These are phyloP conservation scores for Platanthera zijinensis DNA, from an alignment of 106 monocot species.

Conservation along the genomic window DNA sequence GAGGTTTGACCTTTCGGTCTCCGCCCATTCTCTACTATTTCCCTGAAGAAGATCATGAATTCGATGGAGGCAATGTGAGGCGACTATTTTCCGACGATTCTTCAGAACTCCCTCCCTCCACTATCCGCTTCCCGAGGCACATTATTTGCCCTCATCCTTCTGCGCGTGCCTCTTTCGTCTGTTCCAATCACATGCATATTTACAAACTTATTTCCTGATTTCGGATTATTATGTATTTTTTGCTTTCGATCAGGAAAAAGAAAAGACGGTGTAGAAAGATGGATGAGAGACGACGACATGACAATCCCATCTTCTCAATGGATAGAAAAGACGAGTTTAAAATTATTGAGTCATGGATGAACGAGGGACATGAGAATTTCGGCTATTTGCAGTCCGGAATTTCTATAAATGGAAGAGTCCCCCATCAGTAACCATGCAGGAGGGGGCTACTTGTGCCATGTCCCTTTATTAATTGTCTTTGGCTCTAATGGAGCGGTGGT, in stretches of 20 bases:
- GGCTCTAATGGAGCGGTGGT: too few relatives aligned
- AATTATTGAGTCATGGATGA: too few relatives aligned
- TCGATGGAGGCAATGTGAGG: background rate
- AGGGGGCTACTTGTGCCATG: too few relatives aligned
- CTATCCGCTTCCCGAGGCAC: background rate
- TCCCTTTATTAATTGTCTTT: too few relatives aligned
- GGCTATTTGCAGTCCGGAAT: too few relatives aligned
- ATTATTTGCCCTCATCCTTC: background rate
- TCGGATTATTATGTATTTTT: too few relatives aligned
- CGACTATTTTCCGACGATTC: background rate
- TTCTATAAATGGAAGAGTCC: too few relatives aligned
- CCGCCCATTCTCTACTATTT: background rate
- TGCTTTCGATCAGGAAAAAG: too few relatives aligned
- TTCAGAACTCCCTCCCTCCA: background rate
- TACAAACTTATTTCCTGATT: too few relatives aligned
- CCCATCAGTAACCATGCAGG: too few relatives aligned
- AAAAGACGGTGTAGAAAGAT: background rate
- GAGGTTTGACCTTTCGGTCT: too few relatives aligned
- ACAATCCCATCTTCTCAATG: background rate
- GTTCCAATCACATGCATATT: background rate
- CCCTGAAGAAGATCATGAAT: background rate
- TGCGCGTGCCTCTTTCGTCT: background rate
- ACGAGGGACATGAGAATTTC: too few relatives aligned
- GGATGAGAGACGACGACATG: background rate
- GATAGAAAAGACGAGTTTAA: background rate